A percentile compares a stretch with the other conserved stretches of the same genome.
These are phyloP conservation scores for Raphidocelis subcapitata DNA, from an alignment of 139 green algal species.

Conservation along the genomic window DNA sequence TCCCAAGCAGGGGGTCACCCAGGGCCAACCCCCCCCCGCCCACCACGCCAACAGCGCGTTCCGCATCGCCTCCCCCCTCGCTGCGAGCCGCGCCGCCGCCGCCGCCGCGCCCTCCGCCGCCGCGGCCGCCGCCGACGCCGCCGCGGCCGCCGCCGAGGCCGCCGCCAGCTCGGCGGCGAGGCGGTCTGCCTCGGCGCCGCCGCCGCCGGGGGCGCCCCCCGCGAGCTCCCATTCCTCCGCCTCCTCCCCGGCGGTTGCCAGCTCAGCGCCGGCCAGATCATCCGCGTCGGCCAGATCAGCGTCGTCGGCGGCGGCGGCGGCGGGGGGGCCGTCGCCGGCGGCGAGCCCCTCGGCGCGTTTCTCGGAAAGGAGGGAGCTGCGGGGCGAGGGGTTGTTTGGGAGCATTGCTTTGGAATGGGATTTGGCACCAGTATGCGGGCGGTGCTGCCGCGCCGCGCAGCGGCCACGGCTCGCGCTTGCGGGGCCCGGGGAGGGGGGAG, in stretches of 20 bases:
- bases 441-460: not conserved
- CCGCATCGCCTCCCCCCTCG: slow-evolving; percentile 7
- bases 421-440: no score
- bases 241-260: slow-evolving; percentile 9
- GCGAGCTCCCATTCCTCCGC: slow-evolving; percentile 34
- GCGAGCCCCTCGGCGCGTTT: no score
- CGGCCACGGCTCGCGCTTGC: no score
- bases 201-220: no score
- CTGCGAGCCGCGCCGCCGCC: slow-evolving; percentile 4
- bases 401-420: no score
- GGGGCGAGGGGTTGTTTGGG: no score
- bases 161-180: not conserved
- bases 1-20: no score
- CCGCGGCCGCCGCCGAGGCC: slow-evolving; percentile 10
- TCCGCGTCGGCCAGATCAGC: not conserved
- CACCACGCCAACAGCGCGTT: slow-evolving; percentile 21
- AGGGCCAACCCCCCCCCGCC: not conserved
- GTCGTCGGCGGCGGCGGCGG: not conserved
- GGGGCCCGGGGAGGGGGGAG: no score
- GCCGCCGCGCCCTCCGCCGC: slow-evolving; percentile 4
- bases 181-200: not conserved
- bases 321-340: not conserved
- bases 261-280: slow-evolving; percentile 7
- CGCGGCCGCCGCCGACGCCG: not conserved
- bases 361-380: not conserved